These are phyloP conservation scores for Podila epicladia DNA, from an alignment of 192 early-diverging fungal species.

Conservation along the genomic window DNA sequence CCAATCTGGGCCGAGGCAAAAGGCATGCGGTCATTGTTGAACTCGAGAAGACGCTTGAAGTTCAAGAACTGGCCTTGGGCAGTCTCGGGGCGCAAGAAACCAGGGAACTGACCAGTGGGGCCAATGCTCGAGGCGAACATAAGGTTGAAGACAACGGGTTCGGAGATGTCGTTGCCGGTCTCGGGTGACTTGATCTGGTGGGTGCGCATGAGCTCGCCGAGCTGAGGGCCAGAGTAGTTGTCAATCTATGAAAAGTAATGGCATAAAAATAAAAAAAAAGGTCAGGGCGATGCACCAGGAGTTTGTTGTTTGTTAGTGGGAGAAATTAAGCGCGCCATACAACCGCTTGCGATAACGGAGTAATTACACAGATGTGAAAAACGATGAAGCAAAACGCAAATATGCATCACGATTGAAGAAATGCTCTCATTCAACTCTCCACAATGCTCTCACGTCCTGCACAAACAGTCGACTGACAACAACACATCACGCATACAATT, in stretches of 20 bases:
- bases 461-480: neutral
- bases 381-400: neutral
- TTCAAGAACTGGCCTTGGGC: conserved; percentile 99
- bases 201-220: conserved; percentile 85
- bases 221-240: conserved; percentile 90
- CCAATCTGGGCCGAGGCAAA: conserved; percentile 99
- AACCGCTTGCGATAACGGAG: too few species aligned
- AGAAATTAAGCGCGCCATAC: too few species aligned
- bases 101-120: conserved; percentile 85
- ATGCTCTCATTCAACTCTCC: neutral
- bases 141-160: conserved; percentile 96
- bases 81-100: conserved; percentile 98
- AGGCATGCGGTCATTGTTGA: conserved; percentile 99
- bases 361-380: neutral
- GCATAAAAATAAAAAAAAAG: neutral
- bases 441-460: neutral
- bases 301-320: too few species aligned
- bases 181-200: conserved; percentile 91
- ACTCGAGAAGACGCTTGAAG: conserved; percentile 96
- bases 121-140: conserved; percentile 99
- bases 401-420: neutral
- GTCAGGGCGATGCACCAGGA: neutral
- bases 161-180: conserved; percentile 90
- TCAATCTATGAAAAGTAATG: conserved; percentile 71
- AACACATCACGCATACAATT: too few species aligned